Conservation (phyloP, 345 rosid species). For the Bretschneidera sinensis region DNA sequence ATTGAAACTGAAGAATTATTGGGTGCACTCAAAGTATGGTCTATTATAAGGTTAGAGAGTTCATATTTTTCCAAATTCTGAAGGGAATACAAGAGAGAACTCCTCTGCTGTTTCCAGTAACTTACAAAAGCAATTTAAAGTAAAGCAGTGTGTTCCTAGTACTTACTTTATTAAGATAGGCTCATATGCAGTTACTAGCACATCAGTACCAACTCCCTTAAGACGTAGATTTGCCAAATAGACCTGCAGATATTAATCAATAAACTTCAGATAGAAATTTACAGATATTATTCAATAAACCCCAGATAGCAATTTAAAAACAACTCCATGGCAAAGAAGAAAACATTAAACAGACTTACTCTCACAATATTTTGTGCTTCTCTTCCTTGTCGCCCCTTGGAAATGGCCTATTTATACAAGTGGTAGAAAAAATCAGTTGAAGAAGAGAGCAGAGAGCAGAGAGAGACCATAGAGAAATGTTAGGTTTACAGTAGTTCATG, state of each 20-base stretch:
- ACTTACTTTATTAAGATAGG: constrained; percentile 67
- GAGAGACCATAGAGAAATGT: background rate
- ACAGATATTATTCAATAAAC: constrained; percentile 10
- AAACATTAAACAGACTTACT: constrained; percentile 30
- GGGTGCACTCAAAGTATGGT: background rate
- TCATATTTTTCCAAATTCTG: no score
- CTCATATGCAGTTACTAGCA: constrained; percentile 63
- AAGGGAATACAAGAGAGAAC: background rate
- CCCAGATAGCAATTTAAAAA: constrained; percentile 14
- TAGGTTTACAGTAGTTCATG: no score
- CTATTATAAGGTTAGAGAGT: no score
- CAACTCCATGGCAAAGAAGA: background rate
- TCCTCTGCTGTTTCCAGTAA: no score
- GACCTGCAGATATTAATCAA: constrained; percentile 37
- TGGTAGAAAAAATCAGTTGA: constrained; percentile 4
- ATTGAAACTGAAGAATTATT: background rate
- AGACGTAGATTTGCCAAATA: constrained; percentile 78
- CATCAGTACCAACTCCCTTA: constrained; percentile 73
- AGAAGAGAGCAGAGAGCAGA: constrained; percentile 5
- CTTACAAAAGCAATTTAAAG: no score
- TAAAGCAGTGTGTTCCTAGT: background rate
- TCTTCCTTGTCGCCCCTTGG: constrained; percentile 91
- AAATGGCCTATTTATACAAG: constrained; percentile 42
- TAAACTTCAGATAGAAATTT: constrained; percentile 1
- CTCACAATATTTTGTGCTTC: constrained; percentile 76